These are phyloP conservation scores for Colletotrichum sp. DNA, from an alignment of 2,329 filamentous ascomycete genomes.

Conservation along the genomic window DNA sequence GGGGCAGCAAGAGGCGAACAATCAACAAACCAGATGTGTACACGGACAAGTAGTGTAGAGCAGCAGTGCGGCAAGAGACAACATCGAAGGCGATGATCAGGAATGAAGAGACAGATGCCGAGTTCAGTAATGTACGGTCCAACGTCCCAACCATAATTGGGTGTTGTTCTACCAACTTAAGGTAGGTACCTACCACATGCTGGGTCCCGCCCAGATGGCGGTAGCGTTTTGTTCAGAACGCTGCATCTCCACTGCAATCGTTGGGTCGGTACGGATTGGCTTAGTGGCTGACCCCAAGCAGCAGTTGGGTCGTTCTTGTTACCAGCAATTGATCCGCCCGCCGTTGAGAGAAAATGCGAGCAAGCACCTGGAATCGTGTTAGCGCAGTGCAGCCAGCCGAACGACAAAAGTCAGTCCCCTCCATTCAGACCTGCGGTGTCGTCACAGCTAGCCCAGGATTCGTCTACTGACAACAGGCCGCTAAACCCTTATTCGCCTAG, in stretches of 20 bases:
- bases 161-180: neutral
- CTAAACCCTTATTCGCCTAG: slow-evolving; percentile 13
- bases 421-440: neutral
- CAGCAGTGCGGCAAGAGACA: neutral
- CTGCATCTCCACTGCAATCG: neutral
- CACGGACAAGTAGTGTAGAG: neutral
- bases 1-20: neutral
- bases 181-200: neutral
- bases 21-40: neutral
- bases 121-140: neutral
- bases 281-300: neutral
- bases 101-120: neutral
- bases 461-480: slow-evolving; percentile 13
- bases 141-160: neutral
- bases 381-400: neutral
- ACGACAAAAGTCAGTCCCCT: neutral
- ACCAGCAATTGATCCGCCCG: neutral
- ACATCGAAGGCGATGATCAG: neutral
- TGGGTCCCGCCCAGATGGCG: neutral
- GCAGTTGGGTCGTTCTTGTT: neutral
- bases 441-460: slow-evolving; percentile 14
- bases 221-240: neutral
- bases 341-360: neutral
- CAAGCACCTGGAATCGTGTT: neutral
- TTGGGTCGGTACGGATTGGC: neutral